Percentiles rank a stretch among this genome's conserved stretches.
Evolutionary conservation across 2,329 filamentous ascomycete genomes (phyloP).

Genomic region (Talaromyces sp.): DNA sequence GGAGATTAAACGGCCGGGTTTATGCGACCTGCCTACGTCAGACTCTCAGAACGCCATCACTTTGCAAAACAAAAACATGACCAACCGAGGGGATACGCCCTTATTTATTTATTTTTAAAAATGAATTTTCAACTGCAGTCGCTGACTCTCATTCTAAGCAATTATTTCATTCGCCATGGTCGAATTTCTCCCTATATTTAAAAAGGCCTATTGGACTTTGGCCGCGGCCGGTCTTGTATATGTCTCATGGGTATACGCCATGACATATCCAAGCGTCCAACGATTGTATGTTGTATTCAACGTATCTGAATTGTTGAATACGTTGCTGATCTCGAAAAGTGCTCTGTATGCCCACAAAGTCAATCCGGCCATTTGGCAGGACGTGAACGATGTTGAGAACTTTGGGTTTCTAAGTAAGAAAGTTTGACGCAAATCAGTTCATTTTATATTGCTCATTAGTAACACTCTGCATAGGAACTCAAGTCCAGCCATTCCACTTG

Average conservation of each 20-base stretch:
- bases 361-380: constrained; percentile 66
- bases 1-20: not conserved
- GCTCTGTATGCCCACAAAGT: constrained; percentile 80
- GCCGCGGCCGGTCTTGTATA: constrained; percentile 62
- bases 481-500: constrained; percentile 81
- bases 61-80: not conserved
- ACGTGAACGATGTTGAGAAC: constrained; percentile 70
- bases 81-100: not conserved
- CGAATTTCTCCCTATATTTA: constrained; percentile 43
- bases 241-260: constrained; percentile 58
- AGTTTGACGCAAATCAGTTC: not conserved
- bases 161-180: constrained; percentile 22
- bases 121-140: not conserved
- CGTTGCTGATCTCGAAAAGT: constrained; percentile 41
- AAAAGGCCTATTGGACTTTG: constrained; percentile 53
- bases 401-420: constrained; percentile 78
- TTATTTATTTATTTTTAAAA: not conserved
- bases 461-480: constrained; percentile 58
- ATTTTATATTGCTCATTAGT: not conserved
- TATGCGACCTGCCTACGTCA: not conserved
- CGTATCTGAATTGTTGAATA: not conserved
- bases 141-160: not conserved
- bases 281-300: constrained; percentile 61
- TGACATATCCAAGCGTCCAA: constrained; percentile 69
- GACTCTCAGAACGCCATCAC: not conserved